Evolutionary conservation across 2,329 filamentous ascomycete species (phyloP).

Genomic region (Cryphonectria naterciae): DNA sequence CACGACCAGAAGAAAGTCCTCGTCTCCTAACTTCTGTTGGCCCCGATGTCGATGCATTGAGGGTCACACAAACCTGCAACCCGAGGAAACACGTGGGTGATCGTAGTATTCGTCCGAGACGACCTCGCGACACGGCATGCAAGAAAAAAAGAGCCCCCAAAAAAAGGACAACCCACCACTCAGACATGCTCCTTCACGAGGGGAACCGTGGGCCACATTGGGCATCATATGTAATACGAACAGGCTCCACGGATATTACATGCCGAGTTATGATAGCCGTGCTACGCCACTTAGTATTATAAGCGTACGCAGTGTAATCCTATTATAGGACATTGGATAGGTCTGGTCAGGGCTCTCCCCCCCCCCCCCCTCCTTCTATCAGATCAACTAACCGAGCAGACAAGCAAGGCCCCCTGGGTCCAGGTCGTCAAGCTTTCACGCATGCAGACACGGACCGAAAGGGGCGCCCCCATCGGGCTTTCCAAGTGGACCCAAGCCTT

Average conservation of each 20-base stretch:
- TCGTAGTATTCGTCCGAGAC: too few relatives aligned
- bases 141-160: background rate
- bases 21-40: too few relatives aligned
- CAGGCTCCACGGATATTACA: background rate
- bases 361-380: background rate
- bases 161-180: background rate
- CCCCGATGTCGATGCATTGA: background rate
- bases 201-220: background rate
- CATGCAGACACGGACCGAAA: slow-evolving; percentile 8
- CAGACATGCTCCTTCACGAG: background rate
- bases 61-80: background rate
- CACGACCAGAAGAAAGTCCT: background rate
- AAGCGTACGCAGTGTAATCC: background rate
- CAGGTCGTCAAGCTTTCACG: slow-evolving; percentile 8
- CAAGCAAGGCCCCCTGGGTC: background rate
- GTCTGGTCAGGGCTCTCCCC: background rate
- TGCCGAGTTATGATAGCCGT: background rate
- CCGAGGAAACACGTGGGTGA: background rate
- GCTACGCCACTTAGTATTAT: background rate
- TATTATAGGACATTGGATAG: background rate
- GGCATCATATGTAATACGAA: background rate
- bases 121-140: background rate
- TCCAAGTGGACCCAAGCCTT: background rate
- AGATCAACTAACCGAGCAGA: background rate
- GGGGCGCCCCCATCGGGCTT: background rate